phyloP scores from a whole-genome alignment of 2,329 filamentous ascomycete genomes.

The Clonostachys chloroleuca region DNA sequence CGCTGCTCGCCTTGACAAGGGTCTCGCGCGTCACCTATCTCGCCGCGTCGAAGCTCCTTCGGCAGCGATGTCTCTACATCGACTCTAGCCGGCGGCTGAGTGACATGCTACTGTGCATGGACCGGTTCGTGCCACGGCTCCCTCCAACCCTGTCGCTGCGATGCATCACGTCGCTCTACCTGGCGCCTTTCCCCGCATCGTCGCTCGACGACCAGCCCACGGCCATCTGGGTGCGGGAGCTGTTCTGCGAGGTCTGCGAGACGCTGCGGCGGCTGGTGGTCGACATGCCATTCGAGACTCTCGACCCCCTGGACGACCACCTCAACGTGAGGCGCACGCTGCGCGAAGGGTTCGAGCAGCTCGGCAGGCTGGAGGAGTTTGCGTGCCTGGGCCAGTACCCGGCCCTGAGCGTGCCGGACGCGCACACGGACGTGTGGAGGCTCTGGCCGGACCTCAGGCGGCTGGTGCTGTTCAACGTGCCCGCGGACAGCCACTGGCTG shows the following conservation, averaged over 20 bases:
- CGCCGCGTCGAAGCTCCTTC: slow-evolving; percentile 34
- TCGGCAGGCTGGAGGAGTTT: slow-evolving; percentile 40
- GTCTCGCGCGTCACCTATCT: slow-evolving; percentile 35
- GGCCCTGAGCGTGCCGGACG: slow-evolving; percentile 24
- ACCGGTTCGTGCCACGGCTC: slow-evolving; percentile 18
- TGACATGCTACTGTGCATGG: slow-evolving; percentile 24
- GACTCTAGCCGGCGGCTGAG: slow-evolving; percentile 28
- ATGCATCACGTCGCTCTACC: slow-evolving; percentile 32
- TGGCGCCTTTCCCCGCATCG: slow-evolving; percentile 25
- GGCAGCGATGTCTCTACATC: slow-evolving; percentile 37
- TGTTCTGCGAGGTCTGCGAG: slow-evolving; percentile 32
- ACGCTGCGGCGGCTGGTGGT: slow-evolving; percentile 39
- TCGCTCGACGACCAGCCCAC: slow-evolving; percentile 31
- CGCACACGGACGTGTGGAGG: slow-evolving; percentile 32
- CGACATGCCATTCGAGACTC: slow-evolving; percentile 38
- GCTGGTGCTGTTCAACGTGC: slow-evolving; percentile 35
- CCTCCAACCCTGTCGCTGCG: slow-evolving; percentile 18
- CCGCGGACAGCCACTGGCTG: slow-evolving; percentile 26
- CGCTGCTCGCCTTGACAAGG: slow-evolving; percentile 35
- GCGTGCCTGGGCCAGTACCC: slow-evolving; percentile 41
- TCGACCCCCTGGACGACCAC: slow-evolving; percentile 35
- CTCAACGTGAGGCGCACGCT: slow-evolving; percentile 31
- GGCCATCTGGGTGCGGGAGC: slow-evolving; percentile 30
- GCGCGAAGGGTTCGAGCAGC: slow-evolving; percentile 35
- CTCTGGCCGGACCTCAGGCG: slow-evolving; percentile 34